Percentiles rank a stretch among this genome's conserved stretches.
Conservation (phyloP, 352 stramenopile species). For the Phytophthora cactorum region DNA sequence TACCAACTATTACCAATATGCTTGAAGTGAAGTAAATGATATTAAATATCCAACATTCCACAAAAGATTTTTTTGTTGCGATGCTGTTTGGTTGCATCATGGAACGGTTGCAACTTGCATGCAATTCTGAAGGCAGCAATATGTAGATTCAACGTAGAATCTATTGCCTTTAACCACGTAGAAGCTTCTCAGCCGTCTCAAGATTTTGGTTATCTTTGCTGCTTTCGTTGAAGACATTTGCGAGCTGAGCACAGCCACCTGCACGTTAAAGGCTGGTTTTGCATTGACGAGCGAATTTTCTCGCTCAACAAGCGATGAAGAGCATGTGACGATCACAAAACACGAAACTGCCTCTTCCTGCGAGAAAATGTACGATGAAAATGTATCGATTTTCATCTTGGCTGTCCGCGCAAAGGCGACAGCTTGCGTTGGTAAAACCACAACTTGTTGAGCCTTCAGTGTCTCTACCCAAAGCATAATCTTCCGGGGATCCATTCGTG, state of each 20-base stretch:
- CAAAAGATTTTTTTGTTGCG: too few species aligned
- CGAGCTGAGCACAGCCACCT: constrained; percentile 20
- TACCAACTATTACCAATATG: too few species aligned
- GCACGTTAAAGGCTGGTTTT: background rate
- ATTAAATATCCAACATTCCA: background rate
- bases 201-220: background rate
- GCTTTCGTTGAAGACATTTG: constrained; percentile 13
- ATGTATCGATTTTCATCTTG: too few species aligned
- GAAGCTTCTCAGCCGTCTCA: background rate
- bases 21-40: background rate
- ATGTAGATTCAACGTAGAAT: background rate
- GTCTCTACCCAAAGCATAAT: constrained; percentile 17
- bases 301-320: constrained; percentile 3
- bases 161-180: background rate
- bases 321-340: constrained; percentile 4
- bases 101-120: too few species aligned
- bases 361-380: too few species aligned
- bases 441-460: constrained; percentile 9
- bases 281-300: constrained; percentile 14
- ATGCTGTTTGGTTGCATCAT: too few species aligned
- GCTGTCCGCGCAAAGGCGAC: too few species aligned
- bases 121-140: background rate
- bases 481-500: constrained; percentile 8
- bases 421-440: background rate
- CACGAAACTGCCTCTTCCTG: constrained; percentile 4